These are phyloP conservation scores for Fusarium albosuccineum DNA, from an alignment of 2,329 filamentous ascomycete species.

Conservation along the genomic window DNA sequence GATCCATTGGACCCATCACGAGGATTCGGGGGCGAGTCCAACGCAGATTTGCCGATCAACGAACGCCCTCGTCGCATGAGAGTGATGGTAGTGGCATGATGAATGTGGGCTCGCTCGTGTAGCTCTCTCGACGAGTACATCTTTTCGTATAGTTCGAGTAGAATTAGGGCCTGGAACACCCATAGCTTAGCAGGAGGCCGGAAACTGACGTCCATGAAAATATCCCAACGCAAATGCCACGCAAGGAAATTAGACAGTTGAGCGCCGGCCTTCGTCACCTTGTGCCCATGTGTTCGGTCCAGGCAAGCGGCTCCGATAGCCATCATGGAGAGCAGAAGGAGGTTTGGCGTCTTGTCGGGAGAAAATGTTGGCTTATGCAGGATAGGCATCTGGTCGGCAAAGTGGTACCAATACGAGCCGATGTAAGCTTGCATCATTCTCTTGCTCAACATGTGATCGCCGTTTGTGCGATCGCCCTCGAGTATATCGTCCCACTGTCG, in stretches of 20 bases:
- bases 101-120: constrained; percentile 95
- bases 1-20: constrained; percentile 71
- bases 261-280: constrained; percentile 80
- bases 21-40: constrained; percentile 85
- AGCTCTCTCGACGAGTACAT: constrained; percentile 94
- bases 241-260: constrained; percentile 90
- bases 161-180: constrained; percentile 91
- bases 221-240: constrained; percentile 94
- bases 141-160: constrained; percentile 96
- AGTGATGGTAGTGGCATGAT: constrained; percentile 95
- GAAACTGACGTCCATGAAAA: constrained; percentile 93
- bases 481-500: constrained; percentile 82
- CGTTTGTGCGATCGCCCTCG: constrained; percentile 79
- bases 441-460: constrained; percentile 79
- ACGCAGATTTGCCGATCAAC: constrained; percentile 84
- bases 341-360: constrained; percentile 85
- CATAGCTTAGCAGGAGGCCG: constrained; percentile 93
- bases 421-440: constrained; percentile 98
- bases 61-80: constrained; percentile 95
- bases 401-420: constrained; percentile 93
- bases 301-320: constrained; percentile 91
- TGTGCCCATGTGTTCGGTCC: constrained; percentile 82
- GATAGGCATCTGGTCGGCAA: constrained; percentile 94
- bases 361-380: constrained; percentile 95
- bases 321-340: constrained; percentile 90